Evolutionary conservation across 169 alveolate genomes (phyloP), one percentile per base, ranked within the genome.

Genomic region (Toxoplasma gondii): DNA sequence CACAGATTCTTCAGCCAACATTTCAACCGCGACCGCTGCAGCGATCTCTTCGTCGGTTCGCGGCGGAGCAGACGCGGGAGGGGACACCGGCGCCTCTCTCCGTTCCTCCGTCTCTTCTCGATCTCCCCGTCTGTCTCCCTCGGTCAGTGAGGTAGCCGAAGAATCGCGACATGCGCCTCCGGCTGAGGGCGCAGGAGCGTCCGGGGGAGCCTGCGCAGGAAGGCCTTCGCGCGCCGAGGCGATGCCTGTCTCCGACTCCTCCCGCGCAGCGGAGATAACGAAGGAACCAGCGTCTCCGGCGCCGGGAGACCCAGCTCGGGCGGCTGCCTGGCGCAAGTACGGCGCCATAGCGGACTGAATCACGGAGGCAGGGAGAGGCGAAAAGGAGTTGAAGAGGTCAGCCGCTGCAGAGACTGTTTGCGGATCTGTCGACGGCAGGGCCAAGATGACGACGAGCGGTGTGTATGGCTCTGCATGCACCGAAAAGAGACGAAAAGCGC

Each of bases 321-420:
- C 74, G n/a, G 74, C 74, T 7, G n/a, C 74, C 74, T 49, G 58
- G 22, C 58, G 58, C 58, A 49, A 49, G 58, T 49, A 49, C 22
- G 58, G 58, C 58, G 58, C 81, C 81, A n/a, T n/a, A 17, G 84
- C 84, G 44, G 84, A 7, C 22, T 17, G 39, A 12, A 36, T n/a
- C 27, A 36, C 84, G 1, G 49, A 31, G 39, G 84, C 43, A 41
- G 90, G 67, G 19, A 82, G 19, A 1, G 90, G 90, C 7, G 90
- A 82, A 49, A 82, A 82, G 24, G 53, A 24, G 24, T 19, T 31
- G 64, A 82, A 82, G 64, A 82, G 53, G 41, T 44, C 69, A 4
- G 90, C 90, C 34, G 90, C 90, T 9, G 90, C 90, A 82, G 67
- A 64, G 41, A 82, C 90, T 12, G 90, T 82, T 38, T 82, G 69